Conservation (phyloP, 2,329 filamentous ascomycete species). For the Zasmidium cellare region DNA sequence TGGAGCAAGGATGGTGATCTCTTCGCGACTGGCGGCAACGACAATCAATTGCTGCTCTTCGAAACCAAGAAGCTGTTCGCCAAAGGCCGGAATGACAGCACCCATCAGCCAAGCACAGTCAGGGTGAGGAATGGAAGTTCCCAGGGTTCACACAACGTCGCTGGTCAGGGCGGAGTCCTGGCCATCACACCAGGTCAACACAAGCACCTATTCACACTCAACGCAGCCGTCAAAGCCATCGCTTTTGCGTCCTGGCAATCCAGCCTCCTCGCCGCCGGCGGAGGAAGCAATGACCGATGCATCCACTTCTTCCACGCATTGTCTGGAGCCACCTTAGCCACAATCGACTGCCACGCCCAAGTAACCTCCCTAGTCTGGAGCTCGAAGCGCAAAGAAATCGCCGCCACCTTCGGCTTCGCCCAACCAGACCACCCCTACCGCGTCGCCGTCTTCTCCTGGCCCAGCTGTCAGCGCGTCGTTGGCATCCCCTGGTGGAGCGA, state of each 20-base stretch:
- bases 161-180: constrained; percentile 34
- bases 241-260: constrained; percentile 95
- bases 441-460: constrained; percentile 94
- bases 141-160: background rate
- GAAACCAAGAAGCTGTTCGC: constrained; percentile 59
- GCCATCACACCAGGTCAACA: constrained; percentile 43
- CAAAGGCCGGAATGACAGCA: constrained; percentile 5
- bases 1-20: constrained; percentile 76
- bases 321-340: constrained; percentile 80
- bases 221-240: constrained; percentile 91
- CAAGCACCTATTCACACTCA: constrained; percentile 74
- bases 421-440: constrained; percentile 86
- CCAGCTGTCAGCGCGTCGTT: constrained; percentile 80
- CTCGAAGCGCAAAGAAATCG: constrained; percentile 70
- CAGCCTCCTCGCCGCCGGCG: constrained; percentile 83
- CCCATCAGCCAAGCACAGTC: constrained; percentile 10
- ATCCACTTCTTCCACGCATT: constrained; percentile 93
- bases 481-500: constrained; percentile 81
- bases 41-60: constrained; percentile 85
- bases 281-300: constrained; percentile 89
- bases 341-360: constrained; percentile 88
- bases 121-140: constrained; percentile 16
- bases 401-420: constrained; percentile 89
- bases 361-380: constrained; percentile 93
- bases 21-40: constrained; percentile 89